Evolutionary conservation across 2,329 filamentous ascomycete genomes (phyloP).

Genomic region (Exophiala viscosa): DNA sequence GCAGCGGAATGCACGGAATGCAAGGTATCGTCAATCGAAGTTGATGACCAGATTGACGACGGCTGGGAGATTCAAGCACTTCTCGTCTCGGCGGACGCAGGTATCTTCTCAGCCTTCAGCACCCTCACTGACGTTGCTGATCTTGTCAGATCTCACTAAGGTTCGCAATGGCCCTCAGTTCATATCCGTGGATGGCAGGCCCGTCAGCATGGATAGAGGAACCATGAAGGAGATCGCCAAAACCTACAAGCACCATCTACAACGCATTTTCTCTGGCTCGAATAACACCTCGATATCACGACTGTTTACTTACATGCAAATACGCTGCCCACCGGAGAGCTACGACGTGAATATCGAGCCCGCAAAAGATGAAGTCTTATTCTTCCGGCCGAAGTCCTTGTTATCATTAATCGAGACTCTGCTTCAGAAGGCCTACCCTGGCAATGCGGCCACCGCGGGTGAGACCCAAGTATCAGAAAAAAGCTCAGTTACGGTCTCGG

Average conservation of each 20-base stretch:
- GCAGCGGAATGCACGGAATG: slow-evolving; percentile 45
- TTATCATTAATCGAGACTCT: slow-evolving; percentile 44
- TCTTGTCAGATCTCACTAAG: slow-evolving; percentile 35
- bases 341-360: slow-evolving; percentile 64
- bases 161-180: slow-evolving; percentile 44
- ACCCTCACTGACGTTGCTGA: slow-evolving; percentile 23
- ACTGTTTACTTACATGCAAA: slow-evolving; percentile 55
- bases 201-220: slow-evolving; percentile 49
- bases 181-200: slow-evolving; percentile 56
- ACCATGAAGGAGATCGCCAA: slow-evolving; percentile 52
- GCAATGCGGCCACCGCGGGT: background rate
- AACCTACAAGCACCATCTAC: slow-evolving; percentile 50
- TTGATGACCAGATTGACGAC: slow-evolving; percentile 6
- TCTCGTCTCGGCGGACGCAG: slow-evolving; percentile 39
- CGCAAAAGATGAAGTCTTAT: slow-evolving; percentile 60
- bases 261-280: slow-evolving; percentile 21
- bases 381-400: slow-evolving; percentile 47
- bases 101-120: background rate
- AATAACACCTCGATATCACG: slow-evolving; percentile 35
- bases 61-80: slow-evolving; percentile 48
- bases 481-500: background rate
- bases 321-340: slow-evolving; percentile 50
- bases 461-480: background rate
- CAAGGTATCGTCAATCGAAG: slow-evolving; percentile 32
- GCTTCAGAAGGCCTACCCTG: slow-evolving; percentile 38